Evolutionary conservation across 1,284 basidiomycete species (phyloP), one percentile per base, ranked within the genome.

Genomic region (Xanthoconium separans): DNA sequence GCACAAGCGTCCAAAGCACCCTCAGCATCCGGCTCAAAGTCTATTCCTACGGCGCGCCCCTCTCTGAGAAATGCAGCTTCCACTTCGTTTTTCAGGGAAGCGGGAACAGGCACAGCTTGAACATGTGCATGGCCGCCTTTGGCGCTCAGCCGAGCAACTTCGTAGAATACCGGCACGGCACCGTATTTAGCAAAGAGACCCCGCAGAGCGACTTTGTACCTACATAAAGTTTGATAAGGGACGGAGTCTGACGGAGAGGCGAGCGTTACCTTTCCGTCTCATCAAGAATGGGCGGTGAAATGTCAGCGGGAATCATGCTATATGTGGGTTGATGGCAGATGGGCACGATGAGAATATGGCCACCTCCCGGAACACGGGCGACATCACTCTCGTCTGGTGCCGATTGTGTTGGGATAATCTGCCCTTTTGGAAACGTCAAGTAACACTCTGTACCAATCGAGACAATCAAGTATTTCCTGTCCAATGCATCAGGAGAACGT

Each of bases 101-200:
- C 64, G 0, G 95, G 93, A 1, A 98, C 72, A 9, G 95, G 95
- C 1, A 95, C 83, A 39, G 83, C 84, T 70, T 98, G 93, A 16
- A 96, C 78, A 71, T 97, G 95, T 6, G 93, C 93, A 67, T 98
- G 95, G 0, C 94, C 94, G n/a, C 93, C 95, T 69, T 89, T 89
- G 1, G 86, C 83, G 56, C 82, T 83, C 44, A 94, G 70, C 15
- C 93, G 82, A 13, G 87, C 91, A n/a, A 97, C 85, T 72, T 98
- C 95, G 65, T 95, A 97, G 41, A 84, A 77, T 33, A 98, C 87
- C 16, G 88, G 78, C 0, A 79, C 82, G 8, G 83, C 81, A 30
- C 77, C 79, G 67, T 91, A 80, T 60, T 85, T 82, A 4, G 83
- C 86, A 65, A 88, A 97, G 66, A 91, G 79, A 6, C 77, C 72